Evolutionary conservation across 257 asterid species (phyloP).

Genomic region (Solanum chilense): DNA sequence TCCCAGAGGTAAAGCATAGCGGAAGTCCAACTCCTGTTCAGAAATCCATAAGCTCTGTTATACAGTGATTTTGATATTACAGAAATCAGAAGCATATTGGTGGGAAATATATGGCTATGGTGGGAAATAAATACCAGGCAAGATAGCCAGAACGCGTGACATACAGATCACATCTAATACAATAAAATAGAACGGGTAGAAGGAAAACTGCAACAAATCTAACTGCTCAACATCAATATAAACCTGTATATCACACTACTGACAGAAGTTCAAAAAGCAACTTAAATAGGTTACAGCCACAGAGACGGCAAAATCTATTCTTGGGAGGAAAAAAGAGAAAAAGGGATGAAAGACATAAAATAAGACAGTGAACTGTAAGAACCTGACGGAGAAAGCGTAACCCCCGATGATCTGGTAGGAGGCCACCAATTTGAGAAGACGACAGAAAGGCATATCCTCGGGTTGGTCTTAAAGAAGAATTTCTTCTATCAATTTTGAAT

Average conservation of each 20-base stretch:
- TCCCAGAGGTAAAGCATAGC: constrained; percentile 82
- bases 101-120: not conserved
- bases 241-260: not conserved
- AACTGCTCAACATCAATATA: not conserved
- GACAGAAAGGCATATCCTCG: constrained; percentile 79
- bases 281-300: not conserved
- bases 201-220: not conserved
- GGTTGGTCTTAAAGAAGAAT: constrained; percentile 80
- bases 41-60: not conserved
- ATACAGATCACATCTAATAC: not conserved
- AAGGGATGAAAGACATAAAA: not conserved
- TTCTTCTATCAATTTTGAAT: constrained; percentile 64
- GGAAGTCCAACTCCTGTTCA: constrained; percentile 80
- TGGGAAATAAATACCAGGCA: not conserved
- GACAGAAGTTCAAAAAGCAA: not conserved
- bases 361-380: not conserved
- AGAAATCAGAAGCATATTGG: not conserved
- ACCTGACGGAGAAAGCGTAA: constrained; percentile 90
- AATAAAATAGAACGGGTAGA: not conserved
- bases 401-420: constrained; percentile 75
- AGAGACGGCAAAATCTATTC: not conserved
- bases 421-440: constrained; percentile 77
- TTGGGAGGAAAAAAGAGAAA: not conserved
- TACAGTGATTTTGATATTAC: not conserved
- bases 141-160: not conserved